Evolutionary conservation across 352 stramenopile species (phyloP), one percentile per base, ranked within the genome.

Genomic region (Phytophthora syringae): DNA sequence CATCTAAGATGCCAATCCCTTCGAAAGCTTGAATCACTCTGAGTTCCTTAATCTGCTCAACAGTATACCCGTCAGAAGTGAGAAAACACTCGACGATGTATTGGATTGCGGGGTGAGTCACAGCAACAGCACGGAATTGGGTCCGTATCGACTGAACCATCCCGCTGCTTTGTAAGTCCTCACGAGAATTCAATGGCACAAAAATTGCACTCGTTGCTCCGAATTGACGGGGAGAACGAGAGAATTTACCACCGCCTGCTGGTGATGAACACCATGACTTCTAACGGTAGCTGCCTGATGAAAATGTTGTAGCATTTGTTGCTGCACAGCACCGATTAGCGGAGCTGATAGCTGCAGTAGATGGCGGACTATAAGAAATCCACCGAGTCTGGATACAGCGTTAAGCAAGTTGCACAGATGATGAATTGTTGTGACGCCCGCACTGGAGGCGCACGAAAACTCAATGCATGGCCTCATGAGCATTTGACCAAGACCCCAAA

Each of bases 401-500:
- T 45, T 53, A 18, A 73, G 51, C 40, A 75, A 16, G 34, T 45
- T 56, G 2, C 21, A 16, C n/a, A 74, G n/a, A 7, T 60, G 28
- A 5, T 45, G 49, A 11, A 47, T 37, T 3, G 28, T 63, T 21
- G 47, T 39, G 16, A 24, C 18, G 10, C 56, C 64, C 2, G 63
- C 52, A n/a, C 32, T 62, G 13, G 30, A 16, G 22, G 32, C 30
- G 21, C 56, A 79, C 5, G 47, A 67, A 4, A 84, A 53, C 40
- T 76, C 73, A 20, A 66, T 58, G 1, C 60, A 67, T 7, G 73
- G 64, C 37, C 67, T 76, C 67, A 77, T 74, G 2, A 89, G 60
- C 18, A 83, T 51, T 20, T 80, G 64, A 0, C 61, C 51, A 36
- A 88, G 40, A 4, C 51, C 28, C 37, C 55, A 64, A 5, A 87